Evolutionary conservation across 2,329 filamentous ascomycete species (phyloP), one percentile per base, ranked within the genome.

Genomic region (Fusarium continuum): DNA sequence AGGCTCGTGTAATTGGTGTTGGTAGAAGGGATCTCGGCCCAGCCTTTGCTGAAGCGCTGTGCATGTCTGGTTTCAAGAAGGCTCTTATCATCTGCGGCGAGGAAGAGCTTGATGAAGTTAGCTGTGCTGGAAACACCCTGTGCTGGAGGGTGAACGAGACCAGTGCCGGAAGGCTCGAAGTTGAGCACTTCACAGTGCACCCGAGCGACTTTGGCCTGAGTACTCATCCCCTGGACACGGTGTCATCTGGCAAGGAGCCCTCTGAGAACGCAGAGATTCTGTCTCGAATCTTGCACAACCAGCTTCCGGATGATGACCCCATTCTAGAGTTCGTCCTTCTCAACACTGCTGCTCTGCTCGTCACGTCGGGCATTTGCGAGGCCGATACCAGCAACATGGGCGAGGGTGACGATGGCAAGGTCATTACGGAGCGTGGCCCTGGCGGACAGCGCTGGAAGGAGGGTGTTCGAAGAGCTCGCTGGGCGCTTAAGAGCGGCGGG

Each of bases 21-120:
- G 94, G 93, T 14, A 88, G 95, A 61, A 86, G 89, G 72, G 91
- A 93, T 68, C 87, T 99, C 17, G 95, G 94, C 1, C 90, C 89
- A 3, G 90, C 96, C 8, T 99, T 97, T 74, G 91, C 91, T 3
- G 91, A 97, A 68, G 92, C 94, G 0, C 80, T 99, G 46, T 85
- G 84, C 29, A 83, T 95, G 67, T 85, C 87, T 14, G 93, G 93
- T 22, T 88, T 87, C 35, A 87, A 82, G 62, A 98, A 97, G 76
- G 93, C 91, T 4, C 80, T 99, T 77, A 86, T 99, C 19, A 91
- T 98, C 16, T 99, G 94, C 73, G 95, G 95, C 36, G 90, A 91
- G 66, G 96, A 98, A 79, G 92, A 98, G 69, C 86, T 99, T 25
- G 95, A 99, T 74, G 95, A 99, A 79, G 87, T 99, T 61, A 95